A percentile compares a stretch with the other conserved stretches of the same genome.
These are phyloP conservation scores for Anthracocystis setariae DNA, from an alignment of 1,284 basidiomycete genomes.

Conservation along the genomic window DNA sequence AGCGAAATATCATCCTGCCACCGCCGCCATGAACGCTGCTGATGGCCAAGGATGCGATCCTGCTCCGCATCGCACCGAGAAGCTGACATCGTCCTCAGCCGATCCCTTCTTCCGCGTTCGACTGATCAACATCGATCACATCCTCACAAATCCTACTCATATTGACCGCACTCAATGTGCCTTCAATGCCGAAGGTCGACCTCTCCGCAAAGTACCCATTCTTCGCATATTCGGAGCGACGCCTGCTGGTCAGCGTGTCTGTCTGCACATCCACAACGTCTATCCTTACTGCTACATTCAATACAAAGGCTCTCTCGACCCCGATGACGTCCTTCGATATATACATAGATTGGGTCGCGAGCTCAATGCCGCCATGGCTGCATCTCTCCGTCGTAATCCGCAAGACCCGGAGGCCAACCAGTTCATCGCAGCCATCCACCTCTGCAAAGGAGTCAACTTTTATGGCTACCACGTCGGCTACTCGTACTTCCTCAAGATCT, in stretches of 20 bases:
- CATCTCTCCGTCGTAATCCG: slow-evolving; percentile 44
- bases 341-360: slow-evolving; percentile 76
- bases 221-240: slow-evolving; percentile 88
- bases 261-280: slow-evolving; percentile 84
- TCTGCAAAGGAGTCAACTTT: slow-evolving; percentile 94
- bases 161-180: slow-evolving; percentile 56
- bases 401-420: slow-evolving; percentile 41
- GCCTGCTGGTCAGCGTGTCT: slow-evolving; percentile 80
- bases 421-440: slow-evolving; percentile 72
- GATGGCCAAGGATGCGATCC: slow-evolving; percentile 7
- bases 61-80: slow-evolving; percentile 20
- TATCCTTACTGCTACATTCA: slow-evolving; percentile 73
- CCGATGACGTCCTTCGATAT: slow-evolving; percentile 75
- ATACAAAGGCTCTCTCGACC: slow-evolving; percentile 67
- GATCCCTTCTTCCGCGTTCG: slow-evolving; percentile 60
- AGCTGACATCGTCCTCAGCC: slow-evolving; percentile 13
- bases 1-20: neutral
- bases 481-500: slow-evolving; percentile 88
- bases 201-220: slow-evolving; percentile 74
- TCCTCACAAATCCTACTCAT: slow-evolving; percentile 40
- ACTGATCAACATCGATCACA: slow-evolving; percentile 61
- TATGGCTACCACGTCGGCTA: slow-evolving; percentile 92
- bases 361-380: slow-evolving; percentile 72
- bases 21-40: slow-evolving; percentile 7
- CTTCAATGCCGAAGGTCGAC: slow-evolving; percentile 73